A percentile compares a stretch with the other conserved stretches of the same genome.
These are phyloP conservation scores for Cordyceps fumosorosea DNA, from an alignment of 2,329 filamentous ascomycete genomes.

Conservation along the genomic window DNA sequence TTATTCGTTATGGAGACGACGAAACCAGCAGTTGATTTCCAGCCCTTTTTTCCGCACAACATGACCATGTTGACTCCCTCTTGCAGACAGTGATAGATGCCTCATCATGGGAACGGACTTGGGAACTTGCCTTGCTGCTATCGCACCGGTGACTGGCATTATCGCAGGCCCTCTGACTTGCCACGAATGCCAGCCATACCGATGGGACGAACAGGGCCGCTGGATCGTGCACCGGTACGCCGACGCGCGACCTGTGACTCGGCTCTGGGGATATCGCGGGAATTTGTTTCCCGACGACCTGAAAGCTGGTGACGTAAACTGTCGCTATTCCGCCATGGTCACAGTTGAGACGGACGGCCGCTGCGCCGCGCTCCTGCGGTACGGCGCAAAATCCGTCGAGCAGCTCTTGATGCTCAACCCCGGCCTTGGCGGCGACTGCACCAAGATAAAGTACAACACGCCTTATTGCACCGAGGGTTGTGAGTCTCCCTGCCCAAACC, in stretches of 20 bases:
- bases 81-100: neutral
- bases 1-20: neutral
- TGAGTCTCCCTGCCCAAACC: slow-evolving; percentile 15
- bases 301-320: slow-evolving; percentile 18
- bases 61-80: too few species aligned
- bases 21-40: too few species aligned
- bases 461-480: slow-evolving; percentile 25
- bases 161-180: neutral
- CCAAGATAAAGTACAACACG: slow-evolving; percentile 22
- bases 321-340: slow-evolving; percentile 18
- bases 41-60: too few species aligned
- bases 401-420: slow-evolving; percentile 24
- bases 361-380: slow-evolving; percentile 10
- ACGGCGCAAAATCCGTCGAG: slow-evolving; percentile 19
- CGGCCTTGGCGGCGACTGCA: slow-evolving; percentile 21
- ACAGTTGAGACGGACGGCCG: slow-evolving; percentile 14
- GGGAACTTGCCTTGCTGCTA: neutral
- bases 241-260: neutral
- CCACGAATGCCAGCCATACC: neutral
- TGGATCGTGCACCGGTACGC: slow-evolving; percentile 5
- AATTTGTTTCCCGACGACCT: neutral
- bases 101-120: neutral
- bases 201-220: neutral
- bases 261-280: neutral
- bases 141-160: slow-evolving; percentile 4